Evolutionary conservation across 148 eudicot genomes (phyloP).

Genomic region (Bassia scoparia): DNA sequence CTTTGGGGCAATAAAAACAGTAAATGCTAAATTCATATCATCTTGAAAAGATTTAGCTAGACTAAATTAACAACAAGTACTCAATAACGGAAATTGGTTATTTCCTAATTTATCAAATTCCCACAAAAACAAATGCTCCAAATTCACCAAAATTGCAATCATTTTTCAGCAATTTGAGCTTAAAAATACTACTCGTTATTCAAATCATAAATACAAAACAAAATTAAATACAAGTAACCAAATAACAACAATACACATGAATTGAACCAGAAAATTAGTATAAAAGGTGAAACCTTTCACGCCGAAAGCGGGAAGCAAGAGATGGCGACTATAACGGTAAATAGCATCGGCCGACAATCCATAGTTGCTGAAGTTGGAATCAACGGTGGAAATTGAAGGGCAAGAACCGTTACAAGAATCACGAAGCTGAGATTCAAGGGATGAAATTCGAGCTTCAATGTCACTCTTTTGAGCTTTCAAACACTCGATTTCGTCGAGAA

Average conservation of each 20-base stretch:
- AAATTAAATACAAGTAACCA: neutral
- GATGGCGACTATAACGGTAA: slow-evolving; percentile 87
- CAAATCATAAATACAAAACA: neutral
- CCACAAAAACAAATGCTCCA: neutral
- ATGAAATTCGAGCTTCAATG: slow-evolving; percentile 59
- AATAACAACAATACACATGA: neutral
- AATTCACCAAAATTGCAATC: neutral
- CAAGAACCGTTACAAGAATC: slow-evolving; percentile 20
- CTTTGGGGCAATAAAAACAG: too few relatives aligned
- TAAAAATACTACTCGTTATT: neutral
- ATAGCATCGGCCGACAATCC: slow-evolving; percentile 59
- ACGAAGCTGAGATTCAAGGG: slow-evolving; percentile 62
- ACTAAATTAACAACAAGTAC: too few relatives aligned
- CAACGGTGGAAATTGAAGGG: slow-evolving; percentile 30
- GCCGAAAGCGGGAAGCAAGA: slow-evolving; percentile 85
- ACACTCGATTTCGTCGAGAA: slow-evolving; percentile 44
- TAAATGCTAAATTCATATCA: too few relatives aligned
- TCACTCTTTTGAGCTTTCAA: slow-evolving; percentile 46
- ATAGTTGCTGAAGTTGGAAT: slow-evolving; percentile 26
- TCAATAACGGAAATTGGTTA: too few relatives aligned
- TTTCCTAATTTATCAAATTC: neutral
- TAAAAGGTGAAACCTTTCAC: slow-evolving; percentile 56
- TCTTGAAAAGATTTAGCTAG: neutral
- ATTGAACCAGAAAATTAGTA: neutral
- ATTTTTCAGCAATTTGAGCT: neutral